Evolutionary conservation across 2,329 filamentous ascomycete species (phyloP), one percentile per base, ranked within the genome.

Genomic region (Cadophora sp.): DNA sequence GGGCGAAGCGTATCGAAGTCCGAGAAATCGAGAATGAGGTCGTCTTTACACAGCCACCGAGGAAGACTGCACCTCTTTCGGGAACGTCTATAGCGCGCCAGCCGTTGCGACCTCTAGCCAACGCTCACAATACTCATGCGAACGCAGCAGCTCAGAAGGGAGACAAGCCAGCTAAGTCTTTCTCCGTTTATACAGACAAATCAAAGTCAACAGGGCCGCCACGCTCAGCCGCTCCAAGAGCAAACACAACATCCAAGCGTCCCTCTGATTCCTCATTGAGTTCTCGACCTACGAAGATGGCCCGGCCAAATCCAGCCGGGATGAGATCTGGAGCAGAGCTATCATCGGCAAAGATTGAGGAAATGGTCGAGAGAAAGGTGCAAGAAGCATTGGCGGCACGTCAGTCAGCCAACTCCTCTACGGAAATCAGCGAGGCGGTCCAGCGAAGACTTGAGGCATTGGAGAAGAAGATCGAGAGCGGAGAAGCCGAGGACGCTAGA

Each of bases 21-120:
- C 90, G 93, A 60, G 96, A 98, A 78, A 92, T 97, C 66, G 95
- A 98, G 79, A 98, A 98, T 76, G 94, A 97, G 76, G 91, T 96
- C 4, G 90, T 97, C 48, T 96, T 93, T 81, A 93, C 92, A 76
- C 89, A 91, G 63, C 85, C 87, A 64, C 88, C 90, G 33, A 85
- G 88, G 65, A 82, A 85, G n/a, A 80, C 61, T 73, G 78, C 72
- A 71, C 80, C 70, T 20, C 65, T 81, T n/a, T 75, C 79, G 3
- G 82, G 82, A 8, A 71, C 80, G 3, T 75, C 77, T 33, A 79
- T 84, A 14, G 81, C 83, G 63, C 86, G 95, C 18, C 94, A 97
- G 76, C 93, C 95, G 11, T 80, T 97, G 27, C 87, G 92, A 18
- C 90, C 93, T 13, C 82, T 97, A 51, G 87, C 90, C 24, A 90